Conservation (phyloP, 2,329 filamentous ascomycete genomes). For the Onygenales sp. region DNA sequence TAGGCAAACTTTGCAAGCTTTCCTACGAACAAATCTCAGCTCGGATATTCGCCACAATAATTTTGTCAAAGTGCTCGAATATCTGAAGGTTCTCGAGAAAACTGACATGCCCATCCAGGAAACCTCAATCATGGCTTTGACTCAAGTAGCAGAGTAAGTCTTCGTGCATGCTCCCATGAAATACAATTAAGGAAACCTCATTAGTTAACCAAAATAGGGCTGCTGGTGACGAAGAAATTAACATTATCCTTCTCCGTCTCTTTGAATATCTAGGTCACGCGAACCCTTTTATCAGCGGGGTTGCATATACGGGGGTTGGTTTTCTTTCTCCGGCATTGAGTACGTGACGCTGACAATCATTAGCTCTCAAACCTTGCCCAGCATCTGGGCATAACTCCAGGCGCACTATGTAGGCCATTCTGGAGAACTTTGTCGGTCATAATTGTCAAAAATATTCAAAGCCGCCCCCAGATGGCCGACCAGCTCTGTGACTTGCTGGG, state of each 20-base stretch:
- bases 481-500: slow-evolving; percentile 72
- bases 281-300: slow-evolving; percentile 67
- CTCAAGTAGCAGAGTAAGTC: slow-evolving; percentile 63
- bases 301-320: slow-evolving; percentile 70
- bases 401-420: slow-evolving; percentile 70
- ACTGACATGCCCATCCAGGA: slow-evolving; percentile 62
- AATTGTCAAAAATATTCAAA: slow-evolving; percentile 70
- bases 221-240: slow-evolving; percentile 72
- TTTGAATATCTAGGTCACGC: slow-evolving; percentile 79
- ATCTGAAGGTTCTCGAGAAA: slow-evolving; percentile 63
- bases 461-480: slow-evolving; percentile 71
- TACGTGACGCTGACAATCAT: slow-evolving; percentile 1
- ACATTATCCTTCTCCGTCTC: slow-evolving; percentile 72
- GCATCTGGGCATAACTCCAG: slow-evolving; percentile 50
- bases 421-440: slow-evolving; percentile 79
- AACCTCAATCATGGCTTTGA: slow-evolving; percentile 76
- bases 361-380: slow-evolving; percentile 64
- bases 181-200: neutral
- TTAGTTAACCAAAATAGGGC: slow-evolving; percentile 36
- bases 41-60: slow-evolving; percentile 50
- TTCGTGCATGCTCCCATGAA: neutral
- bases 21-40: slow-evolving; percentile 46
- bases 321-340: slow-evolving; percentile 3
- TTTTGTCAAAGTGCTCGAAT: slow-evolving; percentile 58
- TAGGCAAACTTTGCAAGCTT: slow-evolving; percentile 56